Evolutionary conservation across 1,284 basidiomycete species (phyloP).

Genomic region (Leccinum solheimii): DNA sequence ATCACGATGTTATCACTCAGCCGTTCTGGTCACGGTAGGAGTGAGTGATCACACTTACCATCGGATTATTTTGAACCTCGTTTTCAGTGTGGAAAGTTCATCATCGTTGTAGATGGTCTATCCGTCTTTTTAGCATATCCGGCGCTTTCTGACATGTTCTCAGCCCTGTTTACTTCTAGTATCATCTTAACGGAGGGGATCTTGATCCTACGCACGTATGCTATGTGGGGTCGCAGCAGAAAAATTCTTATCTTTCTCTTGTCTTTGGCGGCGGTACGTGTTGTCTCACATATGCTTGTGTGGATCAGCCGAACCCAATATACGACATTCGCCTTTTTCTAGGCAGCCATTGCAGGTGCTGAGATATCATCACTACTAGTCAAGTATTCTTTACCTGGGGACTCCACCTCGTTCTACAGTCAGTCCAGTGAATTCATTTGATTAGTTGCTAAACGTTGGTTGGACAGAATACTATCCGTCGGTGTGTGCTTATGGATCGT

Average conservation of each 20-base stretch:
- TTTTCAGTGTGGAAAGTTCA: neutral
- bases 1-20: conserved; percentile 9
- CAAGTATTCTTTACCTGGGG: conserved; percentile 19
- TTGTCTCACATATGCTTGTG: neutral
- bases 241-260: conserved; percentile 23
- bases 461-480: conserved; percentile 26
- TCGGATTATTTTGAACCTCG: neutral
- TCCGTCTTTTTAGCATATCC: too few species aligned
- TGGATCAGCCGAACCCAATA: neutral
- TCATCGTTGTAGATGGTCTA: too few species aligned
- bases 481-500: conserved; percentile 17
- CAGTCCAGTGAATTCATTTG: conserved; percentile 6
- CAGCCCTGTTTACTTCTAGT: too few species aligned
- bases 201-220: too few species aligned
- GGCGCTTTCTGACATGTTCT: too few species aligned
- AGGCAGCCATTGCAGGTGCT: conserved; percentile 21
- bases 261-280: conserved; percentile 22
- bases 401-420: conserved; percentile 24
- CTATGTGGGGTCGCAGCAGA: conserved; percentile 25
- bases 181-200: too few species aligned
- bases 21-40: neutral
- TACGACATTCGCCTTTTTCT: neutral
- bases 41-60: conserved; percentile 8
- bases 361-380: conserved; percentile 13
- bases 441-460: neutral